Evolutionary conservation across 306 rosid species (phyloP).

Genomic region (Cyamopsis tetragonoloba): DNA sequence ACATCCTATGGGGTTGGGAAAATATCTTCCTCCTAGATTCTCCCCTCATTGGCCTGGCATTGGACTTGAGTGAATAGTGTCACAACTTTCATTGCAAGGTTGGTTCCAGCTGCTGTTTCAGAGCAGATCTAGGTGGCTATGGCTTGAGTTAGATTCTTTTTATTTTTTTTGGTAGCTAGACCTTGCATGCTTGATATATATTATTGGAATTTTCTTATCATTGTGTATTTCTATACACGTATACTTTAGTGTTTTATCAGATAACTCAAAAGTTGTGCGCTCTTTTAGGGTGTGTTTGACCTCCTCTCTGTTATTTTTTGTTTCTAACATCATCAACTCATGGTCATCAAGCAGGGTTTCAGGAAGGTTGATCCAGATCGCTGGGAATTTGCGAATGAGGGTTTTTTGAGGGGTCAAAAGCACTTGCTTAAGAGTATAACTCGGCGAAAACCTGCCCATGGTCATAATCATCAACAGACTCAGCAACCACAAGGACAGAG

Average conservation of each 20-base stretch:
- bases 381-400: slow-evolving; percentile 99
- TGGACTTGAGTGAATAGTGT: slow-evolving; percentile 3
- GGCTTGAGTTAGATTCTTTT: not conserved
- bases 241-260: not conserved
- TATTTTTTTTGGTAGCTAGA: not conserved
- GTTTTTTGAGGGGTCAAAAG: slow-evolving; percentile 89
- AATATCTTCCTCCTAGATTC: slow-evolving; percentile 7
- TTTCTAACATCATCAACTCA: slow-evolving; percentile 5
- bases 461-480: slow-evolving; percentile 60
- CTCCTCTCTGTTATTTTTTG: not conserved
- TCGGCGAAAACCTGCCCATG: slow-evolving; percentile 90
- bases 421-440: slow-evolving; percentile 81
- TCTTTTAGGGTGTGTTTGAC: not conserved
- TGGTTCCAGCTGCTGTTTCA: slow-evolving; percentile 13
- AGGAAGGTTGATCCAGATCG: slow-evolving; percentile 99
- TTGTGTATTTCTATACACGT: not conserved
- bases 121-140: not conserved
- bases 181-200: not conserved
- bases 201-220: slow-evolving; percentile 1
- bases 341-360: slow-evolving; percentile 61
- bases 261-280: not conserved
- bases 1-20: not conserved
- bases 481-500: slow-evolving; percentile 72
- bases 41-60: not conserved
- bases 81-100: not conserved